Evolutionary conservation across 2,329 filamentous ascomycete species (phyloP).

Genomic region (Cladosporium halotolerans): DNA sequence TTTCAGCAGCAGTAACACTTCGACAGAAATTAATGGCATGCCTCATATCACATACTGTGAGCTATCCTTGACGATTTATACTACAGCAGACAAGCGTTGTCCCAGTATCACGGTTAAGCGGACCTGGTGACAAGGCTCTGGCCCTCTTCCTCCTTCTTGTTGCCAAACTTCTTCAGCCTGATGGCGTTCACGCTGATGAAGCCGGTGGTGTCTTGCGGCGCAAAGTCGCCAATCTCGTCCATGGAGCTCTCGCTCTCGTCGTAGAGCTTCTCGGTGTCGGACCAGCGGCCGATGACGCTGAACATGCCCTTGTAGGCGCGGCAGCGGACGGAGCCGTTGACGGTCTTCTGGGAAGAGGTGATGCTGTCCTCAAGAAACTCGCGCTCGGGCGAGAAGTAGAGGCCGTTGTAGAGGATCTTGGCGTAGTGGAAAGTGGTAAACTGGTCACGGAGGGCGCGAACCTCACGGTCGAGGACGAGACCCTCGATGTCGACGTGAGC

Average conservation of each 20-base stretch:
- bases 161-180: slow-evolving; percentile 40
- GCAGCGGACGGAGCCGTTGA: slow-evolving; percentile 57
- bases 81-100: background rate
- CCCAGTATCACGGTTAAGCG: background rate
- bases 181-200: slow-evolving; percentile 68
- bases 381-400: slow-evolving; percentile 65
- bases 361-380: slow-evolving; percentile 65
- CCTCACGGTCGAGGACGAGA: slow-evolving; percentile 61
- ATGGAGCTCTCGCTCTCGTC: slow-evolving; percentile 59
- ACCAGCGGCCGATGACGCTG: slow-evolving; percentile 53
- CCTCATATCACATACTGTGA: slow-evolving; percentile 9
- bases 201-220: slow-evolving; percentile 58
- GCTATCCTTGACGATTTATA: background rate
- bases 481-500: slow-evolving; percentile 60
- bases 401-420: slow-evolving; percentile 55
- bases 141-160: slow-evolving; percentile 33
- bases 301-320: slow-evolving; percentile 62
- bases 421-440: slow-evolving; percentile 62
- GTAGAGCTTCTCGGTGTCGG: slow-evolving; percentile 64
- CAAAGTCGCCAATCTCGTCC: slow-evolving; percentile 65
- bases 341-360: slow-evolving; percentile 52
- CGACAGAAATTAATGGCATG: background rate
- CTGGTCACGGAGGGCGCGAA: slow-evolving; percentile 63
- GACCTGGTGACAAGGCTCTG: slow-evolving; percentile 26
- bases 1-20: background rate